phyloP scores from a whole-genome alignment of 345 rosid species.

The Aquilaria malaccensis region DNA sequence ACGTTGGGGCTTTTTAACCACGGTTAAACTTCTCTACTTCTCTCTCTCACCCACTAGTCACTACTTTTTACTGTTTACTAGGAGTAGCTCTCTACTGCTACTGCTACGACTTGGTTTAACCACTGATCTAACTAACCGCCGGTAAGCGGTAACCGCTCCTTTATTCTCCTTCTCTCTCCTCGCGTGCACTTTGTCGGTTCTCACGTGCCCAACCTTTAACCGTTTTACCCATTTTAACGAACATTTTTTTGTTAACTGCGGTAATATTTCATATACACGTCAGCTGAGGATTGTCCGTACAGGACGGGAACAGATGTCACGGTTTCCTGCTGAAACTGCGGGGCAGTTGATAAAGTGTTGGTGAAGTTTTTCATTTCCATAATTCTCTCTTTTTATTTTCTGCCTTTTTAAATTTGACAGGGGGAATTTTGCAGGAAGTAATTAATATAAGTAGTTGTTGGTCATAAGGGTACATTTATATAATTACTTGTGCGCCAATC shows the following conservation, averaged over 20 bases:
- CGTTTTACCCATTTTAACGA: too few relatives aligned
- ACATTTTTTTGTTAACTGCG: too few relatives aligned
- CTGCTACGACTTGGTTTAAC: too few relatives aligned
- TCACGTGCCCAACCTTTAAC: too few relatives aligned
- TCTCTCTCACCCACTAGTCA: too few relatives aligned
- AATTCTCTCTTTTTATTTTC: too few relatives aligned
- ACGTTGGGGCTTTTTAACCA: constrained; percentile 6
- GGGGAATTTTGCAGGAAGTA: neutral
- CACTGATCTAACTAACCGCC: constrained; percentile 14
- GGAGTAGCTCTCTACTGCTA: too few relatives aligned
- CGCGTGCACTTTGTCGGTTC: too few relatives aligned
- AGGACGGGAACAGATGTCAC: constrained; percentile 24
- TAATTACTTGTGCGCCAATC: constrained; percentile 46
- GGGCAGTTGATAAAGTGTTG: constrained; percentile 3
- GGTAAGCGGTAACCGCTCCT: constrained; percentile 15
- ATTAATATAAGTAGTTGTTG: too few relatives aligned
- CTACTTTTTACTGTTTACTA: too few relatives aligned
- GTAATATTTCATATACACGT: too few relatives aligned
- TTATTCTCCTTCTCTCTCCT: neutral
- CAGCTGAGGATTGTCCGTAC: neutral
- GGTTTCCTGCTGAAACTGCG: constrained; percentile 42
- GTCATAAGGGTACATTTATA: neutral
- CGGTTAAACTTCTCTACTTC: neutral
- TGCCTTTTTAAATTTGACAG: too few relatives aligned
- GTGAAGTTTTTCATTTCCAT: neutral